These are phyloP conservation scores for Amanita muscaria DNA, from an alignment of 768 basidiomycete species.

Conservation along the genomic window DNA sequence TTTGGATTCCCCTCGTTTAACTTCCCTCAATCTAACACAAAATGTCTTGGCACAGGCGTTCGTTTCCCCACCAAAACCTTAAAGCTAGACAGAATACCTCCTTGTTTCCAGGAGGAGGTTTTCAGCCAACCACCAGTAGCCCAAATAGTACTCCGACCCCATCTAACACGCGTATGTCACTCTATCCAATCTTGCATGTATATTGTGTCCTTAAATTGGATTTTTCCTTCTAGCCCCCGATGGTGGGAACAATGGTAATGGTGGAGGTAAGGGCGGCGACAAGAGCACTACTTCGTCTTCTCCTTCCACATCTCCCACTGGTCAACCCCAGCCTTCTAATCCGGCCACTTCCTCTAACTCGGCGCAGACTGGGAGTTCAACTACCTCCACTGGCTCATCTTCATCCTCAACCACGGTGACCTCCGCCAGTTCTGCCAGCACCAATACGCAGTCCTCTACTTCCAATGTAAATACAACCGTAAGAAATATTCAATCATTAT, in stretches of 20 bases:
- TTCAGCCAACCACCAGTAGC: neutral
- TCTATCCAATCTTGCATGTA: too few species aligned
- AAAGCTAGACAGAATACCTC: conserved; percentile 1
- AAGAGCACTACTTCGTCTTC: neutral
- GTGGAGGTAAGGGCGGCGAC: too few species aligned
- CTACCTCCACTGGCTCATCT: neutral
- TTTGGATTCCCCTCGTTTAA: neutral
- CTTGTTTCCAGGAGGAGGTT: too few species aligned
- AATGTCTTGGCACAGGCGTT: neutral
- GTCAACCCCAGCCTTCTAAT: too few species aligned
- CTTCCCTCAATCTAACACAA: neutral
- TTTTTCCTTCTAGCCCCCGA: too few species aligned
- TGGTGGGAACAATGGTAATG: too few species aligned
- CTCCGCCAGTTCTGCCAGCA: conserved; percentile 13
- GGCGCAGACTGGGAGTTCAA: neutral
- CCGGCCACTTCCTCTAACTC: neutral
- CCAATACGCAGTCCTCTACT: conserved; percentile 1
- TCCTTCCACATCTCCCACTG: too few species aligned
- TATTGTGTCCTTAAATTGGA: too few species aligned
- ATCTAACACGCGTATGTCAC: neutral
- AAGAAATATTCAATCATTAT: too few species aligned
- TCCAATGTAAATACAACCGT: neutral
- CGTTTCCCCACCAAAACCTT: neutral
- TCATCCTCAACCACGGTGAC: conserved; percentile 11
- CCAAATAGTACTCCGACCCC: neutral